phyloP scores from a whole-genome alignment of 495 filamentous ascomycete species.

The Penicillium coprophilum region DNA sequence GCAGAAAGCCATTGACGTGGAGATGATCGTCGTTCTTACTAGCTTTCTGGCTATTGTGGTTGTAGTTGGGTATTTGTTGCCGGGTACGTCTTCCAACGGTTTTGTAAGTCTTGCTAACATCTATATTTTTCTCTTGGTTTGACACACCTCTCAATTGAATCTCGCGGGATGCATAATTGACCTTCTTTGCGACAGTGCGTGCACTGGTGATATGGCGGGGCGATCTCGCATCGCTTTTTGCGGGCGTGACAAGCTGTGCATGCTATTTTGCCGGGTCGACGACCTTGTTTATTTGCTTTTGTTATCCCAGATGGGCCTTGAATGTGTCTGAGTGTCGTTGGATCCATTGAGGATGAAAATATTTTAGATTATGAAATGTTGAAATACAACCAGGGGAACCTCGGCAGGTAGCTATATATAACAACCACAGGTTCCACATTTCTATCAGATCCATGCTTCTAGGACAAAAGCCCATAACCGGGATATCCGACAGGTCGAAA shows the following conservation, averaged over 20 bases:
- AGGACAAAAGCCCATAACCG: neutral
- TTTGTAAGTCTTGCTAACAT: neutral
- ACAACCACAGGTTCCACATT: neutral
- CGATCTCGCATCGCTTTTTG: constrained; percentile 20
- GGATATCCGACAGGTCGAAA: no score
- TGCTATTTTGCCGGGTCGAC: constrained; percentile 10
- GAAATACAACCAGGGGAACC: neutral
- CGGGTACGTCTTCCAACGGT: neutral
- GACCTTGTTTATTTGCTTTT: constrained; percentile 8
- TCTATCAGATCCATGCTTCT: neutral
- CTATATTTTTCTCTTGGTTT: neutral
- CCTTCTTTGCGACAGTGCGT: constrained; percentile 17
- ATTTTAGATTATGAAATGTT: neutral
- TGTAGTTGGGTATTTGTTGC: neutral
- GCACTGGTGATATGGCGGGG: constrained; percentile 12
- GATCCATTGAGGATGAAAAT: neutral
- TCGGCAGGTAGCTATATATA: neutral
- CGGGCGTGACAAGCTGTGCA: constrained; percentile 16
- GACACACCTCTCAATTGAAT: constrained; percentile 14
- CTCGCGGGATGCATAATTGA: constrained; percentile 15
- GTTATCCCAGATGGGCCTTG: constrained; percentile 1
- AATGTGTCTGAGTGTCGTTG: neutral
- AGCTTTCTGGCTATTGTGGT: neutral
- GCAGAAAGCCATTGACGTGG: neutral
- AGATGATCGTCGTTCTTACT: neutral